These are phyloP conservation scores for Nemania diffusa DNA, from an alignment of 2,329 filamentous ascomycete genomes.

Conservation along the genomic window DNA sequence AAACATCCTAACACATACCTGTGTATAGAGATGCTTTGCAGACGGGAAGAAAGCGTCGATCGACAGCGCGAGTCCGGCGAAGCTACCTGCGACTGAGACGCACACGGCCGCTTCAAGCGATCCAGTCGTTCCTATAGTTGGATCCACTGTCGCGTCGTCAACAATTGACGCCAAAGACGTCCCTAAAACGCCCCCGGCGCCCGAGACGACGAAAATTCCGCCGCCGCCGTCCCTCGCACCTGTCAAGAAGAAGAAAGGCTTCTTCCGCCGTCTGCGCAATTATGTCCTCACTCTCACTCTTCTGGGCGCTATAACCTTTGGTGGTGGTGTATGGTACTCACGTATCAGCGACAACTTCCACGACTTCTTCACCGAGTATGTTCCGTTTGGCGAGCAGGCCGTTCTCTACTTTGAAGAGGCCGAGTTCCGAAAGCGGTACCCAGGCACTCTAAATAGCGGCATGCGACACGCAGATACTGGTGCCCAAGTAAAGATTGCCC, in stretches of 20 bases:
- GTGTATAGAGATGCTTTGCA: constrained; percentile 65
- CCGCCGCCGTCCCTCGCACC: constrained; percentile 55
- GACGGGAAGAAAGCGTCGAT: constrained; percentile 63
- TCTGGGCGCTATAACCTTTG: constrained; percentile 81
- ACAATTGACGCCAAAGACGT: constrained; percentile 53
- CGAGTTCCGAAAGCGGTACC: constrained; percentile 89
- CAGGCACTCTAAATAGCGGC: constrained; percentile 56
- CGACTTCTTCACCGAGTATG: constrained; percentile 97
- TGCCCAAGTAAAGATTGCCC: constrained; percentile 82
- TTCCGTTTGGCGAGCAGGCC: constrained; percentile 93
- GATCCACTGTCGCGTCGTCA: constrained; percentile 52
- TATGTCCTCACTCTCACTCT: constrained; percentile 81
- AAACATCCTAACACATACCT: constrained; percentile 20
- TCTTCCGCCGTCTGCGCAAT: constrained; percentile 78
- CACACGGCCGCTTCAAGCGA: constrained; percentile 59
- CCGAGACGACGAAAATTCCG: constrained; percentile 48
- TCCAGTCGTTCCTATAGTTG: constrained; percentile 53
- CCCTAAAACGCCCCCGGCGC: constrained; percentile 55
- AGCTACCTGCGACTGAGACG: constrained; percentile 66
- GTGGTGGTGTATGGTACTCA: constrained; percentile 90
- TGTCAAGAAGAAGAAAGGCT: constrained; percentile 70
- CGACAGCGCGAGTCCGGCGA: constrained; percentile 59
- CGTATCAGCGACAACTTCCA: constrained; percentile 97
- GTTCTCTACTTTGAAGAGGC: constrained; percentile 96
- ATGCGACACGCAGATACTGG: constrained; percentile 68